phyloP scores from a whole-genome alignment of 805 yeast species.

The Saturnispora halmiae region DNA sequence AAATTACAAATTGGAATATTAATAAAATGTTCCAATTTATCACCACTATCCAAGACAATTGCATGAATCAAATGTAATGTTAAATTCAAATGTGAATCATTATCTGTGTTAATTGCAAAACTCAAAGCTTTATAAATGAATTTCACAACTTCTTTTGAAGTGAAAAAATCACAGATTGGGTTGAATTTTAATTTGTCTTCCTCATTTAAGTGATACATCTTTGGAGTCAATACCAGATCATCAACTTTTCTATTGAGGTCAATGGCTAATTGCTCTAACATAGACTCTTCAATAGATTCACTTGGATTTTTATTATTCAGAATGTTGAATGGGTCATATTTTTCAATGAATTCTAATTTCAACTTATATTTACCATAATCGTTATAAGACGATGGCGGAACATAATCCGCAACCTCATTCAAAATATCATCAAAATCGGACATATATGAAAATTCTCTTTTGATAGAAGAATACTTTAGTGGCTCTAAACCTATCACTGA shows the following conservation, averaged over 20 bases:
- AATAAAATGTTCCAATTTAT: constrained; percentile 30
- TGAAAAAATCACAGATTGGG: constrained; percentile 42
- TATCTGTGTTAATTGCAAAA: constrained; percentile 39
- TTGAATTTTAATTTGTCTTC: constrained; percentile 25
- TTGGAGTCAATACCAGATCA: constrained; percentile 44
- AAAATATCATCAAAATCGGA: constrained; percentile 41
- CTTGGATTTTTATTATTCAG: constrained; percentile 39
- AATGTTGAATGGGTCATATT: constrained; percentile 51
- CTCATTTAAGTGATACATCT: constrained; percentile 26
- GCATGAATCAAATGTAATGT: constrained; percentile 66
- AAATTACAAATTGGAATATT: constrained; percentile 48
- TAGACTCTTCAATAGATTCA: constrained; percentile 41
- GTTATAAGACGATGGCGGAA: constrained; percentile 55
- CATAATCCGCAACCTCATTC: constrained; percentile 48
- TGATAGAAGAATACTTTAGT: constrained; percentile 42
- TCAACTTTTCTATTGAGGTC: constrained; percentile 30
- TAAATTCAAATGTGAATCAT: constrained; percentile 48
- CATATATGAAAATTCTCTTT: constrained; percentile 19
- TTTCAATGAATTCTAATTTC: constrained; percentile 35
- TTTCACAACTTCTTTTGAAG: constrained; percentile 45
- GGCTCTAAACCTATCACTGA: constrained; percentile 47
- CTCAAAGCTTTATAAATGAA: constrained; percentile 50
- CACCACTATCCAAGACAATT: constrained; percentile 34
- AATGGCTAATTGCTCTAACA: constrained; percentile 37
- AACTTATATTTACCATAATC: constrained; percentile 62